Conservation (phyloP, 306 rosid genomes). For the Pyrus communis region DNA sequence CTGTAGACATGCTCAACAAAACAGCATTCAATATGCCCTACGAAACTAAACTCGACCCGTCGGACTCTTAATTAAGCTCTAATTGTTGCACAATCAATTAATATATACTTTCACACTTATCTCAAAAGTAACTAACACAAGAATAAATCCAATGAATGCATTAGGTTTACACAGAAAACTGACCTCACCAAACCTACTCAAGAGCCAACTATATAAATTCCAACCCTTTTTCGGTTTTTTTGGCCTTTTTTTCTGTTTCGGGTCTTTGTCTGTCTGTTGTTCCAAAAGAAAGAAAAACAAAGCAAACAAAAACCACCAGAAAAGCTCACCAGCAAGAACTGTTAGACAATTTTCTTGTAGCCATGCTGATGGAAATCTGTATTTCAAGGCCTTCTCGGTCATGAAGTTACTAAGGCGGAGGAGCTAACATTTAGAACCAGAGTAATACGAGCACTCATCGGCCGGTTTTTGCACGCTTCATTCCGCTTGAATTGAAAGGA, state of each 20-base stretch:
- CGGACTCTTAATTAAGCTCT: slow-evolving; percentile 21
- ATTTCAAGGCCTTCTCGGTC: slow-evolving; percentile 28
- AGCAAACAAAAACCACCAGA: slow-evolving; percentile 43
- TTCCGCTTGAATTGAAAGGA: slow-evolving; percentile 90
- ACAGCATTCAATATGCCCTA: slow-evolving; percentile 35
- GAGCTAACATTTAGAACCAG: slow-evolving; percentile 17
- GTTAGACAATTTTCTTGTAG: slow-evolving; percentile 47
- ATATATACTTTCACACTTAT: slow-evolving; percentile 48
- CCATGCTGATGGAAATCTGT: slow-evolving; percentile 32
- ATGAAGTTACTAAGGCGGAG: slow-evolving; percentile 25
- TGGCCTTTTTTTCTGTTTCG: slow-evolving; percentile 21
- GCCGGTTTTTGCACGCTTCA: slow-evolving; percentile 92
- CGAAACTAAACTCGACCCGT: slow-evolving; percentile 18
- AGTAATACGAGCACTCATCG: slow-evolving; percentile 40
- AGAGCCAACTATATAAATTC: slow-evolving; percentile 43
- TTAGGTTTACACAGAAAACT: slow-evolving; percentile 38
- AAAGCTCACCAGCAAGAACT: slow-evolving; percentile 60
- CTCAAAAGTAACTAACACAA: slow-evolving; percentile 60
- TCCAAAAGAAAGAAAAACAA: slow-evolving; percentile 4
- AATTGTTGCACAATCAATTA: slow-evolving; percentile 35
- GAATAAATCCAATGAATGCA: slow-evolving; percentile 97
- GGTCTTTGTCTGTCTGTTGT: slow-evolving; percentile 15
- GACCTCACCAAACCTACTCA: slow-evolving; percentile 65
- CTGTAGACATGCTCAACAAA: slow-evolving; percentile 21
- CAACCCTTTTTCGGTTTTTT: slow-evolving; percentile 8